Base-by-base conservation (phyloP, 176 grass and related monocot species). In the Calamus simplicifolius region DNA sequence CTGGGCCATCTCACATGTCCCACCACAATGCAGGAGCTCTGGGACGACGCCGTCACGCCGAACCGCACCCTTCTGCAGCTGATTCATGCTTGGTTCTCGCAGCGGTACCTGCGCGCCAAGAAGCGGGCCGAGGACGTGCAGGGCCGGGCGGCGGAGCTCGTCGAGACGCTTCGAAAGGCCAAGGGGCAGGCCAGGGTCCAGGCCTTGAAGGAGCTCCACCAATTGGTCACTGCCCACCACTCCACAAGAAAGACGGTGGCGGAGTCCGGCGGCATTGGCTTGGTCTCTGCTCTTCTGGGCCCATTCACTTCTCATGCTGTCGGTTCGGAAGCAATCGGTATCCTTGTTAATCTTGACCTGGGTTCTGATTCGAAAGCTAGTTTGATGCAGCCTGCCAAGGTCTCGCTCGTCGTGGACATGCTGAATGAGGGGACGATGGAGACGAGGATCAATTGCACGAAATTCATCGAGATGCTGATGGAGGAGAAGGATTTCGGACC, bases 1-100 rank as follows among this genome's bases (percentile, higher is more conserved):
- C 66, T 98, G 58, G 93, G 93, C 26, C 93, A 90, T 78, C 79
- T 81, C 25, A 98, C 87, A 58, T 98, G 93, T 75, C 93, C 93
- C 0, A 98, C 93, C 51, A 98, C 93, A 18, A 98, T 98, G 93
- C 93, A 98, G 69, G 93, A 98, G 67, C 77, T 98, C 58, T 98
- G 93, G 93, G 87, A 92, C 62, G 87, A 85, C 52, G 51, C 77
- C 6, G 75, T 91, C 62, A 98, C 88, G 18, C 93, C 93, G 57
- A 98, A 98, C 79, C 74, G 82, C 56, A 98, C 93, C 7, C 87
- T 98, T 58, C 80, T 77, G 0, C 88, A 90, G 64, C 81, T 98
- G 53, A 92, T 98, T 70, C 81, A 74, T n/a, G 80, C 93, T 56
- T 98, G 93, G 93, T 98, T 98, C 93, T 89, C 87, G 17, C 76